A percentile compares a stretch with the other conserved stretches of the same genome.
Conservation (phyloP, 768 basidiomycete genomes). For the Tricholoma matsutake region DNA sequence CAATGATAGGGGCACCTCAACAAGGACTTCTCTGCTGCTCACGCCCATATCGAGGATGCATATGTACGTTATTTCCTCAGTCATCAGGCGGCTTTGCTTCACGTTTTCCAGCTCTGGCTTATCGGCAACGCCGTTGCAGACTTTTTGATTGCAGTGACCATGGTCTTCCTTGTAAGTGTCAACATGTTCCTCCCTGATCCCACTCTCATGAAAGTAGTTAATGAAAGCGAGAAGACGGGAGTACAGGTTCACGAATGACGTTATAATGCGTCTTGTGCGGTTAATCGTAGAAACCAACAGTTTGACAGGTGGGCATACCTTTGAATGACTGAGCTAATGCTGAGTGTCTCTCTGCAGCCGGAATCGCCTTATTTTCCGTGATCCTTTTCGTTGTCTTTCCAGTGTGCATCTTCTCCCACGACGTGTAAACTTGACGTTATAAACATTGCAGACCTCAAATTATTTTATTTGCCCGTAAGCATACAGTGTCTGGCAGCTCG, state of each 20-base stretch:
- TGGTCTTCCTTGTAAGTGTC: conserved; percentile 17
- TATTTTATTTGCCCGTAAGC: conserved; percentile 10
- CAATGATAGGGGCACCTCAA: background rate
- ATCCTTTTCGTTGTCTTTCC: conserved; percentile 10
- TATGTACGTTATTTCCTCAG: conserved; percentile 9
- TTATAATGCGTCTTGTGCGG: conserved; percentile 5
- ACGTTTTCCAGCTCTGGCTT: conserved; percentile 19
- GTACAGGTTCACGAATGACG: conserved; percentile 1
- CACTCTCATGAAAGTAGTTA: background rate
- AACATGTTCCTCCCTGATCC: background rate
- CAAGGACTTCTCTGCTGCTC: conserved; percentile 5
- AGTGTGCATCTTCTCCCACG: background rate
- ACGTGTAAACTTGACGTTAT: background rate
- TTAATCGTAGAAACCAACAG: conserved; percentile 9
- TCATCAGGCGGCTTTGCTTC: background rate
- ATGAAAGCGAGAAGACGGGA: background rate
- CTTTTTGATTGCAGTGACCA: conserved; percentile 17
- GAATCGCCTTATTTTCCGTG: conserved; percentile 4
- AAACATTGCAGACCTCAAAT: background rate
- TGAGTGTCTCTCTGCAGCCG: background rate
- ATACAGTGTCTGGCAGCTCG: background rate
- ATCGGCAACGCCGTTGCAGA: conserved; percentile 21
- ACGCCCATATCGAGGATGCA: conserved; percentile 5
- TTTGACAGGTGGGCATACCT: conserved; percentile 1
- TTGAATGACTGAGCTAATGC: too few species aligned